These are phyloP conservation scores for Escallonia rubra DNA, from an alignment of 129 eudicot species.

Conservation along the genomic window DNA sequence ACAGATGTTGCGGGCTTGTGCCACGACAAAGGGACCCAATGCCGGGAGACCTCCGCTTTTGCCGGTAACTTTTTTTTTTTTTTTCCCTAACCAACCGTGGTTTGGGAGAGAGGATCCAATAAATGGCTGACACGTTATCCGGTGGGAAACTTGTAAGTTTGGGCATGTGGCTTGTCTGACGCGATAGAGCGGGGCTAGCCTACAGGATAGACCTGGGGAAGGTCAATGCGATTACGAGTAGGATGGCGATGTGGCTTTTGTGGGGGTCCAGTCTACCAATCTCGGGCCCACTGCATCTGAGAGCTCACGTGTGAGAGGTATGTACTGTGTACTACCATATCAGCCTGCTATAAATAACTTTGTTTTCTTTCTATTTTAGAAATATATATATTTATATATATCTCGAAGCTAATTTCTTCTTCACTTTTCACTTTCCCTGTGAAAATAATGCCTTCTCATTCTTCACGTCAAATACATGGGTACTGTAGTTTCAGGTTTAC, in stretches of 20 bases:
- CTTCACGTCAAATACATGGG: too few species aligned
- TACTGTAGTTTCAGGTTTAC: too few species aligned
- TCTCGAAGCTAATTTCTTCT: too few species aligned
- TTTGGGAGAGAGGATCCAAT: background rate
- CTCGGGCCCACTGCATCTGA: background rate
- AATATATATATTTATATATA: too few species aligned
- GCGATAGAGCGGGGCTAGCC: background rate
- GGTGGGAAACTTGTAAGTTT: background rate
- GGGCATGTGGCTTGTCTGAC: background rate
- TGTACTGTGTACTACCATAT: background rate
- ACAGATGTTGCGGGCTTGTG: conserved; percentile 34
- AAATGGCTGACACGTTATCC: background rate
- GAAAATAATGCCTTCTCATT: too few species aligned
- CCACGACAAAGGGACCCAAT: conserved; percentile 40
- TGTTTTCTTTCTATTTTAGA: too few species aligned
- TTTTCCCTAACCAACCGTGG: too few species aligned
- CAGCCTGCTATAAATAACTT: too few species aligned
- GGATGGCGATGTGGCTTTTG: too few species aligned
- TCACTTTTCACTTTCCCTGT: too few species aligned
- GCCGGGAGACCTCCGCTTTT: conserved; percentile 39
- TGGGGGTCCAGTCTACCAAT: background rate
- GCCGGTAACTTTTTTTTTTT: conserved; percentile 39
- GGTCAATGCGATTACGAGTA: background rate
- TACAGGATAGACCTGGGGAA: background rate
- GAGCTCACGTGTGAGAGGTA: background rate